phyloP scores from a whole-genome alignment of 2,329 filamentous ascomycete genomes.

The Penicillium sp. region DNA sequence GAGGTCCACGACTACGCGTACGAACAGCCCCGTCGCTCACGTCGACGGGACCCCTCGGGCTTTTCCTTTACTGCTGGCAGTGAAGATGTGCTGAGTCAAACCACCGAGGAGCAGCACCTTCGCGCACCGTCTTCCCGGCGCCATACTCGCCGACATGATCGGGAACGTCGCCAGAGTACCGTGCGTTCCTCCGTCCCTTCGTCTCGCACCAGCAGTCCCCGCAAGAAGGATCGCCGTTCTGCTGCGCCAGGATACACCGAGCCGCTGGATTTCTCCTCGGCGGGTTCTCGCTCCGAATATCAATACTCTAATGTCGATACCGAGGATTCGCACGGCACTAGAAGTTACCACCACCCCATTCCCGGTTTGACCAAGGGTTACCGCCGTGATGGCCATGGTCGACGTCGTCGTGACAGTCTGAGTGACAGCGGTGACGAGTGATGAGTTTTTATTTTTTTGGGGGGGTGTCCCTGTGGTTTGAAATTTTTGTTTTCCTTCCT shows the following conservation, averaged over 20 bases:
- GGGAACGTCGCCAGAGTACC: constrained; percentile 21
- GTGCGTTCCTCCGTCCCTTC: constrained; percentile 21
- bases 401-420: constrained; percentile 47
- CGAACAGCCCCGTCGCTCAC: constrained; percentile 20
- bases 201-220: constrained; percentile 32
- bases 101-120: constrained; percentile 31
- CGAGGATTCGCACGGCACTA: constrained; percentile 43
- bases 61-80: constrained; percentile 49
- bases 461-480: background rate
- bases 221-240: constrained; percentile 32
- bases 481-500: background rate
- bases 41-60: constrained; percentile 28
- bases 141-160: constrained; percentile 28
- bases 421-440: constrained; percentile 47
- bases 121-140: constrained; percentile 27
- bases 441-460: background rate
- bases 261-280: constrained; percentile 40
- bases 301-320: constrained; percentile 38
- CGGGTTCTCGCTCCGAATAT: constrained; percentile 34
- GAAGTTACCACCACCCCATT: constrained; percentile 53
- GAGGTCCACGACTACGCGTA: constrained; percentile 42
- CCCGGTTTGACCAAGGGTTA: constrained; percentile 47
- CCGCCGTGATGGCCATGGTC: constrained; percentile 21
- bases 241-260: constrained; percentile 39
- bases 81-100: constrained; percentile 37